A percentile compares a stretch with the other conserved stretches of the same genome.
Evolutionary conservation across 148 eudicot genomes (phyloP).

Genomic region (Tetragonia tetragonoides): DNA sequence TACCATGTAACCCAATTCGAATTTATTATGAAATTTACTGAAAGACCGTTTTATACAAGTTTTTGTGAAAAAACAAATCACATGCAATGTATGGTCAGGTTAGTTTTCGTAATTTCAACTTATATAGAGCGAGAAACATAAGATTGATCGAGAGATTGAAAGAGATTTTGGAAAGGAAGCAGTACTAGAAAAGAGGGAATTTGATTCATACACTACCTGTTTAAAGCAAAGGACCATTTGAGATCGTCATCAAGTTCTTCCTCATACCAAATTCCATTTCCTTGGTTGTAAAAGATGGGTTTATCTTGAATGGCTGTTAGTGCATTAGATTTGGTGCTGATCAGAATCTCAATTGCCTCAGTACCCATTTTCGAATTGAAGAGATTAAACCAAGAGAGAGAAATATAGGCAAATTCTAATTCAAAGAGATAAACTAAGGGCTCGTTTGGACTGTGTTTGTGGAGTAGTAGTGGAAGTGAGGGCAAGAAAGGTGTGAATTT

Average conservation of each 20-base stretch:
- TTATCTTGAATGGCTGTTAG: conserved; percentile 25
- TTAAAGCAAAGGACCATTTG: conserved; percentile 77
- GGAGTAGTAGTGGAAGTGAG: background rate
- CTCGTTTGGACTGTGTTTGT: background rate
- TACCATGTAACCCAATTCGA: too few species aligned
- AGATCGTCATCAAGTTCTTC: conserved; percentile 70
- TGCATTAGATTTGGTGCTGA: conserved; percentile 25
- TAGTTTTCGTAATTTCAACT: too few species aligned
- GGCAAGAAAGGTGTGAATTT: conserved; percentile 15
- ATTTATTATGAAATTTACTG: too few species aligned
- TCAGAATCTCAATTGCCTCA: conserved; percentile 46
- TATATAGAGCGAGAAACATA: too few species aligned
- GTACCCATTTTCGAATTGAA: conserved; percentile 20
- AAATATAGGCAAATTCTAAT: too few species aligned
- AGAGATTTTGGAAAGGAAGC: background rate
- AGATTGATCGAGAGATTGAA: too few species aligned
- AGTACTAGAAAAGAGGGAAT: background rate
- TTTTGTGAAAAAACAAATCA: too few species aligned
- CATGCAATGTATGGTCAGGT: too few species aligned
- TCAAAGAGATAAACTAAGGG: background rate
- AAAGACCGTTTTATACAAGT: too few species aligned
- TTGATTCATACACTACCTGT: conserved; percentile 37
- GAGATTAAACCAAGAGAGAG: background rate
- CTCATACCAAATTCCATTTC: conserved; percentile 53
- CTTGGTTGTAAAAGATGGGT: conserved; percentile 12